phyloP scores from a whole-genome alignment of 2,329 filamentous ascomycete genomes.

The Colletotrichum eremochloae region DNA sequence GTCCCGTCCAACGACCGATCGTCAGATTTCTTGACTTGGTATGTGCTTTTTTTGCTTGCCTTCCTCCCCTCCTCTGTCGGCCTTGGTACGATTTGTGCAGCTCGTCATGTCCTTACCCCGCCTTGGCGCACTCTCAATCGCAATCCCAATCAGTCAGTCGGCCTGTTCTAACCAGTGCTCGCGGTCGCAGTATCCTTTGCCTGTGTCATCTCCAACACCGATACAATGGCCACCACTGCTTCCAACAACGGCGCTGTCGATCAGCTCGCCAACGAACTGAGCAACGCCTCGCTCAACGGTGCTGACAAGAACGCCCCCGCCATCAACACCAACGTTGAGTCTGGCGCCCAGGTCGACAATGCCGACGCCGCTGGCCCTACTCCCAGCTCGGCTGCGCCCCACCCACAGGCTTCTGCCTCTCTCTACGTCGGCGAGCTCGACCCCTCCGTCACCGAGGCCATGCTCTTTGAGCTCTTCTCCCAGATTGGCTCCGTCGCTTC shows the following conservation, averaged over 20 bases:
- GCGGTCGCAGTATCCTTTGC: slow-evolving; percentile 37
- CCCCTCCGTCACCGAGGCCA: slow-evolving; percentile 96
- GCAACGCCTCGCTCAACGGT: slow-evolving; percentile 78
- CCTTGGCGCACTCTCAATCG: not conserved
- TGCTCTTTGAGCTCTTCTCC: slow-evolving; percentile 99
- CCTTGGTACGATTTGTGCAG: slow-evolving; percentile 8
- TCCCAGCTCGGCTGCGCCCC: slow-evolving; percentile 79
- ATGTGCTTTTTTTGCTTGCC: slow-evolving; percentile 18
- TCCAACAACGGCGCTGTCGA: slow-evolving; percentile 74
- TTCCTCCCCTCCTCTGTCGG: slow-evolving; percentile 2
- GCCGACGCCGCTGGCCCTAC: slow-evolving; percentile 76
- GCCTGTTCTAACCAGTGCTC: slow-evolving; percentile 17
- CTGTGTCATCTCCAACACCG: slow-evolving; percentile 43
- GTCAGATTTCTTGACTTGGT: slow-evolving; percentile 41
- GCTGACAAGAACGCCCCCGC: slow-evolving; percentile 74
- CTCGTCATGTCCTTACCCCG: slow-evolving; percentile 13
- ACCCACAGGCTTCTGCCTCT: slow-evolving; percentile 94
- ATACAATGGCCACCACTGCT: slow-evolving; percentile 73
- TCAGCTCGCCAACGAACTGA: slow-evolving; percentile 84
- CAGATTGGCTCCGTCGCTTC: slow-evolving; percentile 99
- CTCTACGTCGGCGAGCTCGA: slow-evolving; percentile 99
- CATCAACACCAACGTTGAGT: slow-evolving; percentile 78
- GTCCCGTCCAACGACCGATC: slow-evolving; percentile 35
- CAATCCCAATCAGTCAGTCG: not conserved
- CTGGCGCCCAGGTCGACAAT: slow-evolving; percentile 68